Conservation (phyloP, 306 rosid species). For the Geum urbanum region DNA sequence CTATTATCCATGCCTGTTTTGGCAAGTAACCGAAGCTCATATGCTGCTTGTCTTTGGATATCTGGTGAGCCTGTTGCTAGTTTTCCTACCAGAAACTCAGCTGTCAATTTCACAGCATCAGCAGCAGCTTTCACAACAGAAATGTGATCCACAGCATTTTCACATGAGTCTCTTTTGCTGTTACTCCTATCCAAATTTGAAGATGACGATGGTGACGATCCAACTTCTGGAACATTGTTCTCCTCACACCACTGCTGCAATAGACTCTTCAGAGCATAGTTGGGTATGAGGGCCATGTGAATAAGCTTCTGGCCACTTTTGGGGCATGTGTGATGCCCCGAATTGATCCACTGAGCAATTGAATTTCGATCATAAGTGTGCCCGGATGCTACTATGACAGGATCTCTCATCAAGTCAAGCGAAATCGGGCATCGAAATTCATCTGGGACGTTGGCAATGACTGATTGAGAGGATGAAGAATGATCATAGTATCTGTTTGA, state of each 20-base stretch:
- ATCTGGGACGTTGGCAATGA: slow-evolving; percentile 52
- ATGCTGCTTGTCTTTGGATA: slow-evolving; percentile 85
- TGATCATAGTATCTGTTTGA: slow-evolving; percentile 30
- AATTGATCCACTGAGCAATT: slow-evolving; percentile 81
- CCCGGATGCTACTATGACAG: slow-evolving; percentile 87
- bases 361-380: slow-evolving; percentile 78
- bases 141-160: slow-evolving; percentile 54
- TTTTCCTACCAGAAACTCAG: slow-evolving; percentile 90
- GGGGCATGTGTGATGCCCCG: slow-evolving; percentile 88
- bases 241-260: slow-evolving; percentile 80
- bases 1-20: slow-evolving; percentile 78
- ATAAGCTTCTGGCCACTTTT: slow-evolving; percentile 83
- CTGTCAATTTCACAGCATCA: slow-evolving; percentile 85
- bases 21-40: slow-evolving; percentile 74
- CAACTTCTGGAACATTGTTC: slow-evolving; percentile 41
- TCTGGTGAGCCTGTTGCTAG: slow-evolving; percentile 85
- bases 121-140: slow-evolving; percentile 61
- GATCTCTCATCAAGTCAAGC: slow-evolving; percentile 79
- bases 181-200: slow-evolving; percentile 35
- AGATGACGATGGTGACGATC: slow-evolving; percentile 30
- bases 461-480: slow-evolving; percentile 53
- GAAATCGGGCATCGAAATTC: slow-evolving; percentile 93
- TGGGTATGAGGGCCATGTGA: slow-evolving; percentile 87
- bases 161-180: slow-evolving; percentile 30
- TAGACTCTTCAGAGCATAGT: slow-evolving; percentile 78